phyloP scores from a whole-genome alignment of 2,329 filamentous ascomycete species.

The Anthostomella pinea region DNA sequence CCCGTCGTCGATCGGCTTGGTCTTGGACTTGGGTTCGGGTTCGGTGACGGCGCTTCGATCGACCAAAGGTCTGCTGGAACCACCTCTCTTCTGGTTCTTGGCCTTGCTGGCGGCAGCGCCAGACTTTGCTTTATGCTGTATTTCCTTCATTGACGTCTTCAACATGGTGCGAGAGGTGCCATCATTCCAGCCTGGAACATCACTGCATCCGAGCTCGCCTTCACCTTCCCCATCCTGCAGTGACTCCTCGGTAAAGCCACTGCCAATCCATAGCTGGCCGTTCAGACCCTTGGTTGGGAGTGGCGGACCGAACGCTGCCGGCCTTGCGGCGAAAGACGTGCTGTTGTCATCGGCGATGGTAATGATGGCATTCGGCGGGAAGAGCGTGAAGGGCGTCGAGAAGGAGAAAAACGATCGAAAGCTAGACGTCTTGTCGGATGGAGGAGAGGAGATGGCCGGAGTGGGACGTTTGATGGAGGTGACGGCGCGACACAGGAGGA shows the following conservation, averaged over 20 bases:
- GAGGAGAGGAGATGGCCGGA: slow-evolving; percentile 23
- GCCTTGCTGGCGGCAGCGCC: slow-evolving; percentile 29
- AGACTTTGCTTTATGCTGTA: slow-evolving; percentile 27
- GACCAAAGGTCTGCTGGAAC: slow-evolving; percentile 30
- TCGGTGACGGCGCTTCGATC: slow-evolving; percentile 26
- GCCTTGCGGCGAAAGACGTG: slow-evolving; percentile 90
- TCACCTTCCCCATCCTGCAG: slow-evolving; percentile 63
- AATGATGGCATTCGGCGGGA: slow-evolving; percentile 92
- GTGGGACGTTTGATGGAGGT: slow-evolving; percentile 36
- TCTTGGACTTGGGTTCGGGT: slow-evolving; percentile 28
- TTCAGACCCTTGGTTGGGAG: slow-evolving; percentile 75
- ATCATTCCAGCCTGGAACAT: slow-evolving; percentile 84
- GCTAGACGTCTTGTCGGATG: slow-evolving; percentile 38
- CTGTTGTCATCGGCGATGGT: slow-evolving; percentile 97
- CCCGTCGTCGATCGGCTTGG: slow-evolving; percentile 59
- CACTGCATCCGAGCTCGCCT: slow-evolving; percentile 90
- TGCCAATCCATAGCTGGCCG: slow-evolving; percentile 90
- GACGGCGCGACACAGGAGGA: slow-evolving; percentile 53
- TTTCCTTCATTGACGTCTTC: slow-evolving; percentile 39
- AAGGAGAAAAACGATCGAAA: slow-evolving; percentile 65
- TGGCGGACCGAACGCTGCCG: slow-evolving; percentile 85
- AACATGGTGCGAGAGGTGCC: slow-evolving; percentile 46
- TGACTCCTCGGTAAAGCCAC: slow-evolving; percentile 80
- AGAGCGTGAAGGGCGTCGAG: slow-evolving; percentile 77
- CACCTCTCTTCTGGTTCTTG: slow-evolving; percentile 36